Evolutionary conservation across 2,329 filamentous ascomycete species (phyloP).

Genomic region (Ustulina deusta): DNA sequence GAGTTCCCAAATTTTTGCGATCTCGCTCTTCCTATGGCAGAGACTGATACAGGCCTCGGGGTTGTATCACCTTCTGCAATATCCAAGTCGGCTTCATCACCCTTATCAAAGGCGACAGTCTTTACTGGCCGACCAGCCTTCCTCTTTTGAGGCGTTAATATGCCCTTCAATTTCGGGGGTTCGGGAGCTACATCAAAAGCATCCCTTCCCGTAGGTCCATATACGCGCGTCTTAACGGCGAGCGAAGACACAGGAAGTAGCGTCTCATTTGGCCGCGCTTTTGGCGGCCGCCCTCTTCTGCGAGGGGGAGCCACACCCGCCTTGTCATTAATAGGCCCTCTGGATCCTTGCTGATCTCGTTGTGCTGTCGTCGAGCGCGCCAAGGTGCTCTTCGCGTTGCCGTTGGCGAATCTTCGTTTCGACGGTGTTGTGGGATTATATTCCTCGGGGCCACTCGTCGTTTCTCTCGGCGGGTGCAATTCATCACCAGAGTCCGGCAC

Average conservation of each 20-base stretch:
- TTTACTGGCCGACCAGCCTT: constrained; percentile 58
- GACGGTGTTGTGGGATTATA: constrained; percentile 34
- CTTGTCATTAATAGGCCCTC: neutral
- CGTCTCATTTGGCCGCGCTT: constrained; percentile 7
- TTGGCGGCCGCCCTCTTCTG: constrained; percentile 44
- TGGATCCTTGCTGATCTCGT: constrained; percentile 18
- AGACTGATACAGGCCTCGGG: constrained; percentile 51
- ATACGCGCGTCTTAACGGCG: constrained; percentile 36
- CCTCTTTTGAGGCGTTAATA: constrained; percentile 66
- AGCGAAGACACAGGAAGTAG: constrained; percentile 25
- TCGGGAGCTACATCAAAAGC: constrained; percentile 4
- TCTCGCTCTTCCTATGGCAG: constrained; percentile 40
- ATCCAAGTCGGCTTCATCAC: constrained; percentile 53
- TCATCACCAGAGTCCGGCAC: constrained; percentile 50
- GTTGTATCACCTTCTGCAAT: constrained; percentile 66
- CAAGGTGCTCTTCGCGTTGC: constrained; percentile 4
- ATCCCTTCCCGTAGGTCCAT: constrained; percentile 31
- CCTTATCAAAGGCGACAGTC: constrained; percentile 65
- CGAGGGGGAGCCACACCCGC: constrained; percentile 31
- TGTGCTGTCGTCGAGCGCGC: constrained; percentile 12
- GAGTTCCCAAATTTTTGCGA: constrained; percentile 36
- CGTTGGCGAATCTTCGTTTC: constrained; percentile 32
- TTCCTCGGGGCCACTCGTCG: constrained; percentile 22
- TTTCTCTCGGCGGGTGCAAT: constrained; percentile 18
- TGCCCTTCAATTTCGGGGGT: constrained; percentile 61